Conservation (phyloP, 2,329 filamentous ascomycete species). For the Cladobotryum protrusum region DNA sequence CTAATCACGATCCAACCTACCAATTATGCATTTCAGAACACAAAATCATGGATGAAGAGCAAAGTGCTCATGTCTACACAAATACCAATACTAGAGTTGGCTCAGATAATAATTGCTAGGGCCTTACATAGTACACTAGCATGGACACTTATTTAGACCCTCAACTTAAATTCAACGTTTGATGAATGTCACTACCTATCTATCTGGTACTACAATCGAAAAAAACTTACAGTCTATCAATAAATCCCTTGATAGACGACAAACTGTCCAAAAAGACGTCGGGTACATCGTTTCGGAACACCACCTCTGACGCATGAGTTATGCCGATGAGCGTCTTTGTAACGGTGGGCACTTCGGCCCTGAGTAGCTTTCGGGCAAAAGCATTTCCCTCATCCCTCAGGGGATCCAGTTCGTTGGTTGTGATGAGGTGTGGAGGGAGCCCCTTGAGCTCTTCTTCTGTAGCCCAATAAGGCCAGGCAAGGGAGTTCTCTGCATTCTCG, state of each 20-base stretch:
- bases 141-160: no score
- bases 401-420: not conserved
- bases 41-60: no score
- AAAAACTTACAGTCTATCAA: not conserved
- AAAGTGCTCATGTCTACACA: no score
- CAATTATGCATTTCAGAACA: no score
- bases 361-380: not conserved
- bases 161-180: no score
- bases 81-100: no score
- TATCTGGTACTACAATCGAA: no score
- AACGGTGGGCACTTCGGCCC: not conserved
- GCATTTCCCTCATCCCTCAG: not conserved
- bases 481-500: not conserved
- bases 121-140: no score
- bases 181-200: no score
- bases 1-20: no score
- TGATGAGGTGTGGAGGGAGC: not conserved
- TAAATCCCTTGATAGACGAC: not conserved
- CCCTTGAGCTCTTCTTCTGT: not conserved
- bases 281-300: not conserved
- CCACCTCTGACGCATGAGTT: not conserved
- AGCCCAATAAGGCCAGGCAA: not conserved
- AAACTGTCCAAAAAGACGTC: not conserved
- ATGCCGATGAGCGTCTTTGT: not conserved
- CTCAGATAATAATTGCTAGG: no score